A percentile compares a stretch with the other conserved stretches of the same genome.
Evolutionary conservation across 2,329 filamentous ascomycete species (phyloP).

Genomic region (Polychaeton citri): DNA sequence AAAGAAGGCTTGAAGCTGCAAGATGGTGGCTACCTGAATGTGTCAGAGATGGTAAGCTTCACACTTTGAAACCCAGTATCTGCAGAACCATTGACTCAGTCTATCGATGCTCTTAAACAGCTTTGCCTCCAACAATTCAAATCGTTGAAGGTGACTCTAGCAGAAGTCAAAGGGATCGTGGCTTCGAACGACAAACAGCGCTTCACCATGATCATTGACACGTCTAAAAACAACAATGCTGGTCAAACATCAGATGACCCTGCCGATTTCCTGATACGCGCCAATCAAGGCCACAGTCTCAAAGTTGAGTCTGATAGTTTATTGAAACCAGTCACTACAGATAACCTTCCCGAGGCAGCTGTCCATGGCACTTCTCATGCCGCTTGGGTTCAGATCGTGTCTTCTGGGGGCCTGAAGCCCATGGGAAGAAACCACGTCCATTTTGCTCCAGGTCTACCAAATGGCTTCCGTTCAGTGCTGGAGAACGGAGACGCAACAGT

Average conservation of each 20-base stretch:
- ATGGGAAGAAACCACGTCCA: constrained; percentile 88
- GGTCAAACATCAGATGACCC: constrained; percentile 27
- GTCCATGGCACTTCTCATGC: constrained; percentile 84
- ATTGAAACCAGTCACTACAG: constrained; percentile 51
- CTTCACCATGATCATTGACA: constrained; percentile 58
- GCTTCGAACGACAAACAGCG: constrained; percentile 76
- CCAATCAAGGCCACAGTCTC: constrained; percentile 89
- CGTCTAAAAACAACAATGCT: constrained; percentile 6
- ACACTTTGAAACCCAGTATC: no score
- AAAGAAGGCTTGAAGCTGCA: constrained; percentile 47
- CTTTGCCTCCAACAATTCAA: constrained; percentile 48
- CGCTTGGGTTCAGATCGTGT: constrained; percentile 62
- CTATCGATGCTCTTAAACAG: no score
- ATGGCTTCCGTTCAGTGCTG: constrained; percentile 14
- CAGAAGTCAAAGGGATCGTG: constrained; percentile 59
- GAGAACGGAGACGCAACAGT: constrained; percentile 9
- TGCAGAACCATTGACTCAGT: no score
- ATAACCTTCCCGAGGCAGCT: constrained; percentile 31
- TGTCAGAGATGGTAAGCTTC: constrained; percentile 45
- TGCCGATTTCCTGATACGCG: constrained; percentile 70
- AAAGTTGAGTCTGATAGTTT: constrained; percentile 57
- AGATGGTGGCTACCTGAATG: constrained; percentile 46
- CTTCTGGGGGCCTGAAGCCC: constrained; percentile 60
- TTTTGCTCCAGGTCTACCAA: constrained; percentile 62
- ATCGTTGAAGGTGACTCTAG: constrained; percentile 58